Conservation (phyloP, 2,329 filamentous ascomycete genomes). For the Beauveria pseudobassiana region DNA sequence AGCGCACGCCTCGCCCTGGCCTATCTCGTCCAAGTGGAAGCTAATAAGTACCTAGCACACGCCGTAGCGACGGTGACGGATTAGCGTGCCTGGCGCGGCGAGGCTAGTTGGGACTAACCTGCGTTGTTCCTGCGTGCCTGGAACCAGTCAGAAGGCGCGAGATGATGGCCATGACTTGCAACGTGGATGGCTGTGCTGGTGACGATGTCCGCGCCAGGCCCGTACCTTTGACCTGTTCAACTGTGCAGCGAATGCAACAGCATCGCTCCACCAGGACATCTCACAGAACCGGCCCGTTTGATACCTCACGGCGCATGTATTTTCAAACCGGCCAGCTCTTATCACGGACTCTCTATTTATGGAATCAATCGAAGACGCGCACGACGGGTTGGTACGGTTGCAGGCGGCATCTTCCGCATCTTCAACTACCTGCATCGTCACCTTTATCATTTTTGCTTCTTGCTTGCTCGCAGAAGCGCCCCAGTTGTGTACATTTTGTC, state of each 20-base stretch:
- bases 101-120: background rate
- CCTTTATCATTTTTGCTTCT: background rate
- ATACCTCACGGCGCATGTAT: background rate
- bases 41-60: background rate
- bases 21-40: too few relatives aligned
- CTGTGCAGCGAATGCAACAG: background rate
- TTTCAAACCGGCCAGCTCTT: background rate
- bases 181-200: background rate
- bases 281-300: background rate
- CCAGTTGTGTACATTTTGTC: background rate
- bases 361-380: background rate
- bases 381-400: slow-evolving; percentile 2
- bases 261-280: background rate
- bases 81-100: background rate
- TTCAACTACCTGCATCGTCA: background rate
- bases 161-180: background rate
- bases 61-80: slow-evolving; percentile 3
- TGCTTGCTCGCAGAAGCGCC: background rate
- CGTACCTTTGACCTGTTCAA: background rate
- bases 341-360: background rate
- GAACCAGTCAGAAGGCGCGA: background rate
- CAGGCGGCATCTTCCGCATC: background rate
- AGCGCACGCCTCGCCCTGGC: background rate
- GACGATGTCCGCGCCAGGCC: background rate
- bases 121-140: background rate